A percentile compares a stretch with the other conserved stretches of the same genome.
These are phyloP conservation scores for Cryphonectria carpinicola DNA, from an alignment of 2,329 filamentous ascomycete genomes.

Conservation along the genomic window DNA sequence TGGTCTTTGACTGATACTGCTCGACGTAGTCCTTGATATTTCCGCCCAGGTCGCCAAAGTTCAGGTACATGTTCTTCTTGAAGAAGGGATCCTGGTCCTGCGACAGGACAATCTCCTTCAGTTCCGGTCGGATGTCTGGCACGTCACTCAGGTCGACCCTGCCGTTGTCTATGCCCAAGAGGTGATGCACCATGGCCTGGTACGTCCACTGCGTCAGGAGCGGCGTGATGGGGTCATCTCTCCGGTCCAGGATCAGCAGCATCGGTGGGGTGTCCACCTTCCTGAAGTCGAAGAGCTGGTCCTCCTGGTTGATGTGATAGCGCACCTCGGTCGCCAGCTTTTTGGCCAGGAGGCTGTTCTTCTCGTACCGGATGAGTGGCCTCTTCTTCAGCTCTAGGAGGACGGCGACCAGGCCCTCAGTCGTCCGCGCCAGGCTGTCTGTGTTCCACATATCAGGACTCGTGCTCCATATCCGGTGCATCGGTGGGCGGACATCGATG, in stretches of 20 bases:
- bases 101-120: conserved; percentile 92
- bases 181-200: conserved; percentile 98
- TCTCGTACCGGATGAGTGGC: conserved; percentile 90
- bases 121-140: conserved; percentile 80
- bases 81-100: conserved; percentile 99
- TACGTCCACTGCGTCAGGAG: conserved; percentile 98
- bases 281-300: conserved; percentile 94
- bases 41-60: conserved; percentile 92
- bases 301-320: conserved; percentile 93
- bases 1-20: conserved; percentile 97
- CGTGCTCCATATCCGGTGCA: conserved; percentile 78
- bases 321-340: conserved; percentile 92
- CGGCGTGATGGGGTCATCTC: conserved; percentile 94
- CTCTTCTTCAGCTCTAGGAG: conserved; percentile 94
- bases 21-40: conserved; percentile 99
- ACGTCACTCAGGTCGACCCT: conserved; percentile 85
- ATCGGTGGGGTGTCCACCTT: conserved; percentile 94
- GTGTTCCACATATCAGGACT: conserved; percentile 88
- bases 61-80: conserved; percentile 98
- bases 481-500: conserved; percentile 72
- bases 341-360: conserved; percentile 85
- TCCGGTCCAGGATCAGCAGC: conserved; percentile 83
- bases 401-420: conserved; percentile 83
- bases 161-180: conserved; percentile 93
- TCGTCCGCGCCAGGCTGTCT: conserved; percentile 82